A percentile compares a stretch with the other conserved stretches of the same genome.
Evolutionary conservation across 2,329 filamentous ascomycete species (phyloP).

Genomic region (Pseudocercospora cruenta): DNA sequence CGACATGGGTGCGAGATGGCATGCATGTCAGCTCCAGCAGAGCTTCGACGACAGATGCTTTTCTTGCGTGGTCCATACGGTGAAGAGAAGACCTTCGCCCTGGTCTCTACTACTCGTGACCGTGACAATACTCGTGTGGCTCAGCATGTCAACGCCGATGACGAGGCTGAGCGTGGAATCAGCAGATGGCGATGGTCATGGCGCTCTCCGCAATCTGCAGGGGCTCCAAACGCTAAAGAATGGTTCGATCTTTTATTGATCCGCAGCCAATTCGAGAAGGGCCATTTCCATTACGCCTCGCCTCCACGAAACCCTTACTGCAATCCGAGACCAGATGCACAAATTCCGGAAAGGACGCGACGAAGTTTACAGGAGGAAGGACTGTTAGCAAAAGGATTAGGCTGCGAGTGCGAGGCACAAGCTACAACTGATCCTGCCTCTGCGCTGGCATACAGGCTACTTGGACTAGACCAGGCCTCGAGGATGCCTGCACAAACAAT

Average conservation of each 20-base stretch:
- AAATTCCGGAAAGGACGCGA: not conserved
- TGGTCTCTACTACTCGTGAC: slow-evolving; percentile 2
- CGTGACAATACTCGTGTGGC: not conserved
- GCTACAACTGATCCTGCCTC: not conserved
- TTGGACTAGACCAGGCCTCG: not conserved
- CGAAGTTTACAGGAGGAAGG: not conserved
- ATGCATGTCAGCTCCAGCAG: slow-evolving; percentile 12
- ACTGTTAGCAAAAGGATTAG: not conserved
- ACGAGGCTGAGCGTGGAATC: not conserved
- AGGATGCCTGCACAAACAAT: slow-evolving; percentile 6
- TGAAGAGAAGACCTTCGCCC: slow-evolving; percentile 16
- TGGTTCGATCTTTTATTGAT: not conserved
- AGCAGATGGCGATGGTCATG: not conserved
- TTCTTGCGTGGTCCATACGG: slow-evolving; percentile 11
- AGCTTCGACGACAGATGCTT: slow-evolving; percentile 8
- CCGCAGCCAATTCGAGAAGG: not conserved
- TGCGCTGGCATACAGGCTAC: not conserved
- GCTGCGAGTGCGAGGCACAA: not conserved
- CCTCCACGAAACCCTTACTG: not conserved
- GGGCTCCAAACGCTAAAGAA: not conserved
- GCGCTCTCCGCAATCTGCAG: not conserved
- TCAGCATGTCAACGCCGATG: slow-evolving; percentile 5
- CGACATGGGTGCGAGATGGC: not conserved
- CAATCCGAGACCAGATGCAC: not conserved
- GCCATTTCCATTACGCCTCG: not conserved